A percentile compares a stretch with the other conserved stretches of the same genome.
These are phyloP conservation scores for Glonium stellatum DNA, from an alignment of 495 filamentous ascomycete genomes.

Conservation along the genomic window DNA sequence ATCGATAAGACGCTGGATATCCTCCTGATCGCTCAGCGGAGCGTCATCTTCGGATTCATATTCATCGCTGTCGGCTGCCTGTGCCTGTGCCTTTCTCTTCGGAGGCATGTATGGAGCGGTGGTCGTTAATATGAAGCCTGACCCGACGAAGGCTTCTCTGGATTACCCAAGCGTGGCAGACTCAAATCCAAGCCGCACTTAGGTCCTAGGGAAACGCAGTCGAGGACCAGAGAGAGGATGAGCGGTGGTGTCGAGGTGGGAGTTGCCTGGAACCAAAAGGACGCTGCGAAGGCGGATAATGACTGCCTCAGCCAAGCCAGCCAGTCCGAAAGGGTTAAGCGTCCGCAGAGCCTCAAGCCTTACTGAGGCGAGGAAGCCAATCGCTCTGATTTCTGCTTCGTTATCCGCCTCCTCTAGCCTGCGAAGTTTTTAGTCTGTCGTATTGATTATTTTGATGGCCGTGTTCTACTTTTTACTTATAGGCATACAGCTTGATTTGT, in stretches of 20 bases:
- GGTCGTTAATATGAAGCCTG: neutral
- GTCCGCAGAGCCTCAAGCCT: neutral
- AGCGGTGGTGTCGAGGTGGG: neutral
- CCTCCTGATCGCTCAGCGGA: constrained; percentile 38
- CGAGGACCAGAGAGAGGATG: neutral
- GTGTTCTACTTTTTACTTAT: too few species aligned
- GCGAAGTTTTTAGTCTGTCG: too few species aligned
- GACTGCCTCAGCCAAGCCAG: neutral
- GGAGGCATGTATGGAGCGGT: constrained; percentile 51
- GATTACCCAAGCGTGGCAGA: too few species aligned
- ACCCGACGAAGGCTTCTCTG: neutral
- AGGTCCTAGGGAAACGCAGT: too few species aligned
- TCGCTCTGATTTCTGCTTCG: neutral
- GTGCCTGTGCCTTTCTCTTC: constrained; percentile 68
- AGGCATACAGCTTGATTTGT: too few species aligned
- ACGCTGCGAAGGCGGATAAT: neutral
- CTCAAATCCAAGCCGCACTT: too few species aligned
- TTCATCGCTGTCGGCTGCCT: constrained; percentile 53
- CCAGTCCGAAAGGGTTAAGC: neutral
- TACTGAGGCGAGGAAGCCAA: neutral
- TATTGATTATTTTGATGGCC: too few species aligned
- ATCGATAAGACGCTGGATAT: constrained; percentile 54
- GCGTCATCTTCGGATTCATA: constrained; percentile 47
- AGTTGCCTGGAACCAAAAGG: neutral
- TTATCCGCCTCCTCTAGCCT: too few species aligned